Base-by-base conservation (phyloP, 805 yeast genomes). In the Wickerhamiella siamensis region DNA sequence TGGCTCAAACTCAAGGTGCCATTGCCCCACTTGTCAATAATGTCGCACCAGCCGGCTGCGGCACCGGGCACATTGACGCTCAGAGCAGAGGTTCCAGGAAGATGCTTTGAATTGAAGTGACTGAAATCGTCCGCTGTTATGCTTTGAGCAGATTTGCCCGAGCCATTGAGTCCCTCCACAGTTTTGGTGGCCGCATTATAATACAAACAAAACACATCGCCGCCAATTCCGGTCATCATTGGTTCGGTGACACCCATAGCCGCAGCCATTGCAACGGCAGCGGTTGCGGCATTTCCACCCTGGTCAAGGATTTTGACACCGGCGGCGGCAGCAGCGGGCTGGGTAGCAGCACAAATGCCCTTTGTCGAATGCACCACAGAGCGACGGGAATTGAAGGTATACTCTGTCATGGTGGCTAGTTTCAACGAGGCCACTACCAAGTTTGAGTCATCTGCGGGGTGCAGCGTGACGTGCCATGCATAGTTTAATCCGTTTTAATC, bases 41-140 rank as follows among this genome's bases (percentile, higher is more conserved):
- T 71, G 56, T 81, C 91, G 36, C 67, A 56, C 91, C 91, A 82
- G 0, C 83, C 88, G 4, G 83, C 83, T 38, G 80, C 68, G 1
- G 83, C 78, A 4, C 93, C 93, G 0, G 91, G 91, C 4, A 81
- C 86, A 40, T 76, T 77, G 5, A 77, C 72, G 0, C 79, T 60
- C 44, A 73, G 74, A 3, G 75, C 70, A 2, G 83, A 76, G 24
- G 62, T 61, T 10, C 51, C 51, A 0, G 74, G 74, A 24, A 80
- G 62, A 52, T 83, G 66, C 20, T 43, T 39, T 21, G 62, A 59
- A 31, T 72, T 64, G 17, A 65, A 61, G 38, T 66, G 53, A 44
- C 61, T 56, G 3, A 77, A 64, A 46, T 65, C 59, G 14, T 76
- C 77, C 10, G 77, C 57, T 2, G 67, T 57, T 8, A 75, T 48